Conservation (phyloP, 2,329 filamentous ascomycete species). For the Ceratocystis eucalypticola region DNA sequence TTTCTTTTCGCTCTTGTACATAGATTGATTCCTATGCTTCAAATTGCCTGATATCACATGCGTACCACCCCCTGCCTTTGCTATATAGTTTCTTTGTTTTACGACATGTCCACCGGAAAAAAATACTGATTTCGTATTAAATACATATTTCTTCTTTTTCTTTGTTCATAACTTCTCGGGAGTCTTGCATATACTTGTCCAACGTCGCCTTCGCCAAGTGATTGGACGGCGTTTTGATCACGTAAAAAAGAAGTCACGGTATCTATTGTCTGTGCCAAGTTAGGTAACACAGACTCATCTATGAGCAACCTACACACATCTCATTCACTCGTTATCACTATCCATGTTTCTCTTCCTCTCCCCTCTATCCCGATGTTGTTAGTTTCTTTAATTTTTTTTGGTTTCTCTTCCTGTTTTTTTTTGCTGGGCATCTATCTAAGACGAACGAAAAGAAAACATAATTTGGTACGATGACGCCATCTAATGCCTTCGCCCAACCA, state of each 20-base stretch:
- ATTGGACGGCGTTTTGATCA: too few relatives aligned
- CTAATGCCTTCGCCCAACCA: not conserved
- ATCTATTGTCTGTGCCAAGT: too few relatives aligned
- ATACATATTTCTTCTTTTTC: too few relatives aligned
- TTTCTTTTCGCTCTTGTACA: not conserved
- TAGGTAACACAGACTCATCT: not conserved
- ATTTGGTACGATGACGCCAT: conserved; percentile 1
- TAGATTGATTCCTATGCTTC: not conserved
- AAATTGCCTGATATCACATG: conserved; percentile 3
- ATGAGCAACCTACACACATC: not conserved
- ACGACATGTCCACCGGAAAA: not conserved
- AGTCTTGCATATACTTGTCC: too few relatives aligned
- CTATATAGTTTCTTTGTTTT: not conserved
- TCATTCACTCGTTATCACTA: not conserved
- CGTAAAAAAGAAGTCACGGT: too few relatives aligned
- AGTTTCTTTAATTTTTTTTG: conserved; percentile 17
- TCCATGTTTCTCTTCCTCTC: not conserved
- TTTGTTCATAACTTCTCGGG: too few relatives aligned
- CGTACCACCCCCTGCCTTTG: not conserved
- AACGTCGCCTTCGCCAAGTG: too few relatives aligned
- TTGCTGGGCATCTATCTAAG: conserved; percentile 1
- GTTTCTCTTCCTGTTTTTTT: conserved; percentile 17
- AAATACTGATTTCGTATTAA: not conserved
- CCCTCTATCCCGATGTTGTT: not conserved
- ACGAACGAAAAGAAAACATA: conserved; percentile 2